These are phyloP conservation scores for Lagenaria siceraria DNA, from an alignment of 306 rosid species.

Conservation along the genomic window DNA sequence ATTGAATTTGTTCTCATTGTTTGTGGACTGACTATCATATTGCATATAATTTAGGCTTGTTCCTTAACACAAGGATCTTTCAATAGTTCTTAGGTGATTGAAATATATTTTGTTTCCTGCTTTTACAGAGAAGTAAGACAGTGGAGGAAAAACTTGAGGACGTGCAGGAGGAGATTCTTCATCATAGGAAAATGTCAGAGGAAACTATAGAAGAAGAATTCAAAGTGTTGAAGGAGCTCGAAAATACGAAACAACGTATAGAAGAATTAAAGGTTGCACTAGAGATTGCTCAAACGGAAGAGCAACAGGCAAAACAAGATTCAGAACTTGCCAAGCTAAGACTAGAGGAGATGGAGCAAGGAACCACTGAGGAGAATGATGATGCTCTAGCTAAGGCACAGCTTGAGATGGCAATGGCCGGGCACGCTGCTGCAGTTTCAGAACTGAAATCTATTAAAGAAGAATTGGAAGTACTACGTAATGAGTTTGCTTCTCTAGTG, in stretches of 20 bases:
- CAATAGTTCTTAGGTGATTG: not conserved
- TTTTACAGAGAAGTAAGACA: slow-evolving; percentile 49
- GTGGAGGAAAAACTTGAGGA: slow-evolving; percentile 79
- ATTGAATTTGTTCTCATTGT: not conserved
- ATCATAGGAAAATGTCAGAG: slow-evolving; percentile 41
- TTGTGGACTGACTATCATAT: not conserved
- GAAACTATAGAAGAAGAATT: slow-evolving; percentile 38
- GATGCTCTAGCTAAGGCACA: slow-evolving; percentile 93
- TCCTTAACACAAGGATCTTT: not conserved
- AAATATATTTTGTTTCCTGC: not conserved
- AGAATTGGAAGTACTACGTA: slow-evolving; percentile 50
- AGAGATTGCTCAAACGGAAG: slow-evolving; percentile 87
- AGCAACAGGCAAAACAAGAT: slow-evolving; percentile 87
- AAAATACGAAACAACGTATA: slow-evolving; percentile 60
- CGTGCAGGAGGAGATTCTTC: slow-evolving; percentile 60
- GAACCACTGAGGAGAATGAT: slow-evolving; percentile 73
- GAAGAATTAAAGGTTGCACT: slow-evolving; percentile 79
- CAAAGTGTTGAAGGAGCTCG: slow-evolving; percentile 56
- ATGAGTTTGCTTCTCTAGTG: slow-evolving; percentile 53
- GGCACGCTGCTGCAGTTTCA: slow-evolving; percentile 59
- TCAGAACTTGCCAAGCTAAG: slow-evolving; percentile 91
- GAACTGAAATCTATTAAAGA: slow-evolving; percentile 66
- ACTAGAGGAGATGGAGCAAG: slow-evolving; percentile 97
- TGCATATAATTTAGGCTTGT: not conserved
- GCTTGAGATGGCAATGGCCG: slow-evolving; percentile 85